Percentiles rank a stretch among this genome's conserved stretches.
These are phyloP conservation scores for Alternaria tenuissima DNA, from an alignment of 2,329 filamentous ascomycete species.

Conservation along the genomic window DNA sequence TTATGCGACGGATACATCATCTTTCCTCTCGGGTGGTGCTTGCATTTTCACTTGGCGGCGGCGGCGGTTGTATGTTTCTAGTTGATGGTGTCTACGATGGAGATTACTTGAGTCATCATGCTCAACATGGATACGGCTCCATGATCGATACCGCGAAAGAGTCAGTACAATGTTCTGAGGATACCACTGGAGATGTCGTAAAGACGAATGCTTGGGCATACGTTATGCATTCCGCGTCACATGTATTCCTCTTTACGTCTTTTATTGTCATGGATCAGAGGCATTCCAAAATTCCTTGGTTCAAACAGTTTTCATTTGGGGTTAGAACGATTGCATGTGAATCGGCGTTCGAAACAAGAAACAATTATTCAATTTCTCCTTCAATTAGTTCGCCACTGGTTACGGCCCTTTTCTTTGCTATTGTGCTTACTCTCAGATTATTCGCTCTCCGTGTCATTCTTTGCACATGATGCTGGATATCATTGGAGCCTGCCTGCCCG, in stretches of 20 bases:
- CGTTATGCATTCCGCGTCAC: conserved; percentile 11
- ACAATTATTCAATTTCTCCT: conserved; percentile 30
- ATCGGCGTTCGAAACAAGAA: conserved; percentile 37
- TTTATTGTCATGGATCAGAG: conserved; percentile 12
- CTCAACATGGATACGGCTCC: conserved; percentile 9
- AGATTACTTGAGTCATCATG: conserved; percentile 21
- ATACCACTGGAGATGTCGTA: not conserved
- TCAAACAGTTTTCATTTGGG: conserved; percentile 19
- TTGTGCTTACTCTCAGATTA: not conserved
- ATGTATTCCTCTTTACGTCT: conserved; percentile 8
- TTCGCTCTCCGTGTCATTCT: not conserved
- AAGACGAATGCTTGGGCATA: conserved; percentile 11
- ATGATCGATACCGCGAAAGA: conserved; percentile 9
- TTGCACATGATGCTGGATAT: not conserved
- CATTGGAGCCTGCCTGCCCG: conserved; percentile 12
- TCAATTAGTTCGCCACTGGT: not conserved
- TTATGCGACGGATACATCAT: conserved; percentile 41
- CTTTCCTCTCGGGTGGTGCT: conserved; percentile 37
- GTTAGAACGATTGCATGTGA: conserved; percentile 40
- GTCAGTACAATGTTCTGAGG: not conserved
- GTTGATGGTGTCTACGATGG: conserved; percentile 42
- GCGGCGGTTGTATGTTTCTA: conserved; percentile 51
- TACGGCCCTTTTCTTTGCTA: not conserved
- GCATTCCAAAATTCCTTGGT: conserved; percentile 21
- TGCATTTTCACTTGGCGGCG: conserved; percentile 52